Percentiles rank a stretch among this genome's conserved stretches.
These are phyloP conservation scores for Ogataea nakhonphanomensis DNA, from an alignment of 805 yeast species.

Conservation along the genomic window DNA sequence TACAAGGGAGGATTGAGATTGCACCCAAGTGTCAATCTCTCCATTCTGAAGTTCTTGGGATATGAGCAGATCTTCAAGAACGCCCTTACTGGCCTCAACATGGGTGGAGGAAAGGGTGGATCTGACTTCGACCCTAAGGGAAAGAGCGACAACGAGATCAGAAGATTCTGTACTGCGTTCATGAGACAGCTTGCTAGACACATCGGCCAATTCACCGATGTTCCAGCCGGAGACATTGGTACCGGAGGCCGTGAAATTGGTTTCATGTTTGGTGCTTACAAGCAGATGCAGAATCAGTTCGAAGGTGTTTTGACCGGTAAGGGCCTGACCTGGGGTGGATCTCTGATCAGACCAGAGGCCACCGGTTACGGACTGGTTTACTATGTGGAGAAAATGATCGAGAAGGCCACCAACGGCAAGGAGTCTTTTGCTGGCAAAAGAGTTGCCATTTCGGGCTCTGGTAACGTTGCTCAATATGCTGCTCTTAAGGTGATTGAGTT, in stretches of 20 bases:
- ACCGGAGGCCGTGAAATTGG: conserved; percentile 97
- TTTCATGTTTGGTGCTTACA: conserved; percentile 95
- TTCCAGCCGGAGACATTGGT: conserved; percentile 99
- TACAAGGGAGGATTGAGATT: conserved; percentile 98
- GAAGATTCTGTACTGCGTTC: conserved; percentile 94
- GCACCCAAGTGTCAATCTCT: conserved; percentile 95
- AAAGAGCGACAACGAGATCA: conserved; percentile 86
- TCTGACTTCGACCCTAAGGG: conserved; percentile 97
- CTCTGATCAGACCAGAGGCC: conserved; percentile 98
- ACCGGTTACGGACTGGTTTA: conserved; percentile 97
- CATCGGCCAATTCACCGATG: conserved; percentile 97
- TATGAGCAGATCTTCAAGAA: conserved; percentile 98
- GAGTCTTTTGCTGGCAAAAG: conserved; percentile 90
- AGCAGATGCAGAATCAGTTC: conserved; percentile 84
- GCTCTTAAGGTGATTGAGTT: conserved; percentile 96
- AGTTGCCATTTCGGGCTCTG: conserved; percentile 96
- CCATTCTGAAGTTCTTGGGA: conserved; percentile 93
- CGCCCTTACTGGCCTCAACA: conserved; percentile 93
- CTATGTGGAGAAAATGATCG: conserved; percentile 97
- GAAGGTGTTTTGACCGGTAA: conserved; percentile 98
- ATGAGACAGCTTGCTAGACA: conserved; percentile 94
- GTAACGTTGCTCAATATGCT: conserved; percentile 99
- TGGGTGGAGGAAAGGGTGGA: conserved; percentile 99
- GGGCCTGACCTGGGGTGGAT: conserved; percentile 98
- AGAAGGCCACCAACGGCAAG: conserved; percentile 83